Evolutionary conservation across 345 rosid genomes (phyloP).

Genomic region (Eucalyptus cloeziana): DNA sequence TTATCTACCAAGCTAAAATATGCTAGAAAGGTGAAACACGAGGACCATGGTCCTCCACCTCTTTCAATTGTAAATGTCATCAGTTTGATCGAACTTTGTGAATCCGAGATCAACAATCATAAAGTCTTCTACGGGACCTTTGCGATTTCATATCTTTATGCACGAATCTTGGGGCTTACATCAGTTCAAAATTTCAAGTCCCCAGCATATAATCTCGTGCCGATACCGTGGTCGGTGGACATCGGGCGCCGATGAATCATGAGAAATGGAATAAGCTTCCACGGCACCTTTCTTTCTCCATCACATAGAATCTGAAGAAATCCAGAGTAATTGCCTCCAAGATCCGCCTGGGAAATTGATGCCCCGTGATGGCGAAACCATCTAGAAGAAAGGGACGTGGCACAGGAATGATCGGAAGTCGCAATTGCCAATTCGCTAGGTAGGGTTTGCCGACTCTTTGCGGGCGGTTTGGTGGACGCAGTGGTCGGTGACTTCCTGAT

Average conservation of each 20-base stretch:
- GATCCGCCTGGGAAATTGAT: not conserved
- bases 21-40: not conserved
- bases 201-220: not conserved
- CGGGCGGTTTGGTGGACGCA: not conserved
- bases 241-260: not conserved
- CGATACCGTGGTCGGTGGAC: not conserved
- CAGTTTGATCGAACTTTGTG: not conserved
- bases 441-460: not conserved
- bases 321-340: not conserved
- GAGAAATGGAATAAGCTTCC: not conserved
- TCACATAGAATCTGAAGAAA: not conserved
- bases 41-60: not conserved
- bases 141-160: not conserved
- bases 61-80: not conserved
- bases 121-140: not conserved
- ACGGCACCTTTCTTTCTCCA: not conserved
- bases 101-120: not conserved
- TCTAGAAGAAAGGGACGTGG: not conserved
- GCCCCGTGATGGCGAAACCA: not conserved
- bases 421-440: not conserved
- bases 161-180: not conserved
- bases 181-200: not conserved
- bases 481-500: not conserved
- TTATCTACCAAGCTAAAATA: not conserved
- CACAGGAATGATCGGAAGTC: not conserved